Conservation (phyloP, 306 rosid genomes). For the Hippophae gyantsensis region DNA sequence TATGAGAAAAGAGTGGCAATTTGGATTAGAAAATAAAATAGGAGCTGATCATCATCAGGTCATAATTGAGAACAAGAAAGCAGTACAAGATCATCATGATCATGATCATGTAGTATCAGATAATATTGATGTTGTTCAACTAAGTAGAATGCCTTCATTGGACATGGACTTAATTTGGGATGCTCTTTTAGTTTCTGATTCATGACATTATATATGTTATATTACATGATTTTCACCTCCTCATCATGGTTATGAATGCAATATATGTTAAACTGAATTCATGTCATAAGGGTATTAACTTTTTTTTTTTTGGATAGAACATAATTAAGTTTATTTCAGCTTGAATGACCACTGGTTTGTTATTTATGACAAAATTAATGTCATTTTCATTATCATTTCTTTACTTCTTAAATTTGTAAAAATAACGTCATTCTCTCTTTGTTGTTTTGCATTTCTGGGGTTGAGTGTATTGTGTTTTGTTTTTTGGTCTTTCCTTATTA, state of each 20-base stretch:
- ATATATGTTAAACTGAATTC: background rate
- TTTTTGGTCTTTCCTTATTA: no score
- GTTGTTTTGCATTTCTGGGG: background rate
- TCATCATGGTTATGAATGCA: conserved; percentile 2
- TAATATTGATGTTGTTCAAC: conserved; percentile 61
- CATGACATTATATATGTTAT: conserved; percentile 15
- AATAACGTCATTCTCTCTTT: background rate
- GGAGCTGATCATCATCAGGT: conserved; percentile 3
- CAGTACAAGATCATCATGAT: conserved; percentile 12
- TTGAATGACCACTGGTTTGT: background rate
- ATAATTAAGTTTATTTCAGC: no score
- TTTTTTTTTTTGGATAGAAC: background rate
- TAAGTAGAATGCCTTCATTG: conserved; percentile 91
- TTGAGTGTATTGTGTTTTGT: no score
- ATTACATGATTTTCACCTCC: background rate
- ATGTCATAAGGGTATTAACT: background rate
- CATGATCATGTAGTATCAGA: conserved; percentile 15
- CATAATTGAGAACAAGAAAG: background rate
- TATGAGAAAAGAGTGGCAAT: conserved; percentile 29
- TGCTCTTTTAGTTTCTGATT: conserved; percentile 66
- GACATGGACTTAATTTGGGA: conserved; percentile 96
- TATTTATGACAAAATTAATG: conserved; percentile 3
- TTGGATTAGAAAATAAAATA: conserved; percentile 16
- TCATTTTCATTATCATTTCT: background rate
- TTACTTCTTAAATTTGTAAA: background rate